These are phyloP conservation scores for Xylariaceae sp. DNA, from an alignment of 2,329 filamentous ascomycete species.

Conservation along the genomic window DNA sequence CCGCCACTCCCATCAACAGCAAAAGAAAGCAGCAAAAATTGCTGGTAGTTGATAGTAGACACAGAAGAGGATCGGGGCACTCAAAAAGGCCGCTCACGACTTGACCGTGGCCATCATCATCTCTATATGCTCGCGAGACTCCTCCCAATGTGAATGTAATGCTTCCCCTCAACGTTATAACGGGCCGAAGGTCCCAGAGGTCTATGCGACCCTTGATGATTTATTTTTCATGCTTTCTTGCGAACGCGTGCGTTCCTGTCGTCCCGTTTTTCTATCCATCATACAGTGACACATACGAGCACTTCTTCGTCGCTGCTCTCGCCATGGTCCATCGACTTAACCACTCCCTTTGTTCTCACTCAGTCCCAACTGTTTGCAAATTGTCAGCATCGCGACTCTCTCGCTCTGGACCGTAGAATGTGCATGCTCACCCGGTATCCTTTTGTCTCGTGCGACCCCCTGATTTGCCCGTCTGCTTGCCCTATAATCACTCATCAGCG, in stretches of 20 bases:
- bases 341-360: background rate
- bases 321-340: background rate
- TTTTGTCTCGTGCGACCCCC: constrained; percentile 70
- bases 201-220: background rate
- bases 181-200: background rate
- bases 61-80: background rate
- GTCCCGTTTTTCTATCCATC: background rate
- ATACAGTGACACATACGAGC: background rate
- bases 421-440: constrained; percentile 61
- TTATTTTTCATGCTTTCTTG: background rate
- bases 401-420: background rate
- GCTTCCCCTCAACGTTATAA: background rate
- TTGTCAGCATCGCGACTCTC: background rate
- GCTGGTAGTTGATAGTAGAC: background rate
- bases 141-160: background rate
- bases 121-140: background rate
- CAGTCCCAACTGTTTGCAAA: constrained; percentile 14
- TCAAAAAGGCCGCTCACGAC: background rate
- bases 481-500: constrained; percentile 38
- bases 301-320: background rate
- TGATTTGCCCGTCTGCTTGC: constrained; percentile 63
- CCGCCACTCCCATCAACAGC: background rate
- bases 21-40: background rate
- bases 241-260: background rate
- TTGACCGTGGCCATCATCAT: background rate